Conservation (phyloP, 768 basidiomycete genomes). For the Phanerodontia chrysosporium region DNA sequence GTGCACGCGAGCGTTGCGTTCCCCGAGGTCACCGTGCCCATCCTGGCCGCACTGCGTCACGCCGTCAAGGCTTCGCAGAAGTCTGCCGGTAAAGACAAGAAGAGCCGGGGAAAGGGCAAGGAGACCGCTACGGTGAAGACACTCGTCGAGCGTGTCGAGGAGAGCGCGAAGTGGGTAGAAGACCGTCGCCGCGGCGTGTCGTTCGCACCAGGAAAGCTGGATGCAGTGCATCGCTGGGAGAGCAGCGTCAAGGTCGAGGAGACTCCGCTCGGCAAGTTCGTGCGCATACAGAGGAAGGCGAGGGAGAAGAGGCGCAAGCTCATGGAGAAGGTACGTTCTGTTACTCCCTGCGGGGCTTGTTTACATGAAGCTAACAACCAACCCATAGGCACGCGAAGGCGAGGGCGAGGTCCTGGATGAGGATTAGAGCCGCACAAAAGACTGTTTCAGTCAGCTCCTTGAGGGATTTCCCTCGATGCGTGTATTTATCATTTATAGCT, state of each 20-base stretch:
- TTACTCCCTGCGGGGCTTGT: background rate
- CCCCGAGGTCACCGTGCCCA: constrained; percentile 85
- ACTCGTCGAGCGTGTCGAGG: constrained; percentile 84
- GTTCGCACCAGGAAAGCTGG: constrained; percentile 71
- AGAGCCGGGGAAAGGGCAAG: constrained; percentile 37
- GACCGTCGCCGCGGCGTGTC: constrained; percentile 59
- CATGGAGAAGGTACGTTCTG: constrained; percentile 60
- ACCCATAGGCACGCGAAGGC: constrained; percentile 59
- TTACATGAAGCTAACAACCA: constrained; percentile 4
- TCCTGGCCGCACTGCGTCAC: constrained; percentile 67
- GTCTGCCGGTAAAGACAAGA: constrained; percentile 43
- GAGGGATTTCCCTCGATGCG: background rate
- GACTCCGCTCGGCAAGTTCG: constrained; percentile 77
- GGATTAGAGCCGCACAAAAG: constrained; percentile 10
- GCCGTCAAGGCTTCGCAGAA: constrained; percentile 57
- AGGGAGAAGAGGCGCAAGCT: constrained; percentile 69
- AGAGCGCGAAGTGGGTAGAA: constrained; percentile 77
- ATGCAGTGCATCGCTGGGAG: constrained; percentile 75
- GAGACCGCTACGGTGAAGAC: constrained; percentile 64
- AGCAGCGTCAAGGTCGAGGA: constrained; percentile 53
- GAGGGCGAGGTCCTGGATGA: constrained; percentile 66
- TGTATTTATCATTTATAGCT: background rate
- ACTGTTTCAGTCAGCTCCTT: background rate
- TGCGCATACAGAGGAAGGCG: constrained; percentile 76
- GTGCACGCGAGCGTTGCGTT: constrained; percentile 88